Evolutionary conservation across 352 stramenopile genomes (phyloP), one percentile per base, ranked within the genome.

Genomic region (Phytophthora vignae): DNA sequence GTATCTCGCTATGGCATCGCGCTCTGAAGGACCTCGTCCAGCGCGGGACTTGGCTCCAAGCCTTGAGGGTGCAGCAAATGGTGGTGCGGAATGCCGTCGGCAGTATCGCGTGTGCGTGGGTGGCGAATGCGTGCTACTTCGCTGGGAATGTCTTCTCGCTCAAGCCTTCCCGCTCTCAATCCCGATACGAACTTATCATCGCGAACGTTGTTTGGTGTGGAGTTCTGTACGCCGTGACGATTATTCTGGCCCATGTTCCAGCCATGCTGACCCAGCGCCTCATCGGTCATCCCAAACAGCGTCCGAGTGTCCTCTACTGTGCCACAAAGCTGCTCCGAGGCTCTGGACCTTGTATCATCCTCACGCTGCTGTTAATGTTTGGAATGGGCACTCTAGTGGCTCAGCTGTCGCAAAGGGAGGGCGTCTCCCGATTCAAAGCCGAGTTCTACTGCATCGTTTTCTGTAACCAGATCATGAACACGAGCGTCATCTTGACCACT

Each of bases 151-250:
- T 73, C 4, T 76, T 79, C 17, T 73, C 71, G n/a, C 15, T 46
- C 0, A 46, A 59, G 7, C 40, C 64, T 15, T 64, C 60, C 5
- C n/a, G 21, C 0, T 10, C 67, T 8, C 73, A 82, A 22, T 64
- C 59, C 10, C 65, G 63, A 40, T 55, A 40, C 27, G 70, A 71
- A 1, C 70, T 82, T 4, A 62, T 83, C 21, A 50, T 72, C 22
- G 67, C 68, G 4, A 74, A 69, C 22, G 63, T 82, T 7, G 38
- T 80, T 15, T 85, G 73, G 76, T 78, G 65, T 27, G 55, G 71
- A 8, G 7, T 70, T 15, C 64, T 76, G 15, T 81, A 77, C 52
- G 70, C 55, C 27, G 48, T 77, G 22, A 63, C 81, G 11, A 73
- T 76, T 22, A 25, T 83, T 11, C 31, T 62, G 0, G 50, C 73